phyloP scores from a whole-genome alignment of 306 rosid species.

The Boehmeria nivea region DNA sequence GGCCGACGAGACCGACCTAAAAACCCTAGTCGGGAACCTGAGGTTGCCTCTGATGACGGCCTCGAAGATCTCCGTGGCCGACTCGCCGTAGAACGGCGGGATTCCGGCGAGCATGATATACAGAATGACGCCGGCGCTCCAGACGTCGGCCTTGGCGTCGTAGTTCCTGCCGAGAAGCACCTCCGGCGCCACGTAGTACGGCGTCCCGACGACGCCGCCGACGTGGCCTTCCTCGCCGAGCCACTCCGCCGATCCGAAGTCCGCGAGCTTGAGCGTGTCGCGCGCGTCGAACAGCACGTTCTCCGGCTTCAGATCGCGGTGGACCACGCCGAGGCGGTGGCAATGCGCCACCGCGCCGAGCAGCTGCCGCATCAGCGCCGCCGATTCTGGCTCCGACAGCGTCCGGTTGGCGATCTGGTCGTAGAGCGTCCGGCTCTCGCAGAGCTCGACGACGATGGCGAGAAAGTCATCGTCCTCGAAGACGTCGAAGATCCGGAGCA shows the following conservation, averaged over 20 bases:
- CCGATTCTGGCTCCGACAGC: constrained; percentile 44
- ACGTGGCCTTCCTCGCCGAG: constrained; percentile 34
- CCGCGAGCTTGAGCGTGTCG: constrained; percentile 52
- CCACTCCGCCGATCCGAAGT: constrained; percentile 86
- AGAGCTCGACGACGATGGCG: constrained; percentile 55
- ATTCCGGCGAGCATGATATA: constrained; percentile 66
- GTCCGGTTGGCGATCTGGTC: constrained; percentile 47
- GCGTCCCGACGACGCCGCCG: constrained; percentile 73
- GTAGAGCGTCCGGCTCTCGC: constrained; percentile 48
- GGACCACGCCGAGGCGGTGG: constrained; percentile 56
- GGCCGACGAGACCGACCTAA: constrained; percentile 49
- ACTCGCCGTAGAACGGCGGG: constrained; percentile 73
- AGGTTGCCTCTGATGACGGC: constrained; percentile 62
- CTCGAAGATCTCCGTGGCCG: constrained; percentile 49
- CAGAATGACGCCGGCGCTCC: constrained; percentile 68
- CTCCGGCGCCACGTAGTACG: constrained; percentile 77
- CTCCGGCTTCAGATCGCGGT: constrained; percentile 72
- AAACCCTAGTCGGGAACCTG: constrained; percentile 59
- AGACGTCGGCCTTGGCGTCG: constrained; percentile 54
- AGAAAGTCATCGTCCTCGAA: constrained; percentile 41
- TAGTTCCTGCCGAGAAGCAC: constrained; percentile 55
- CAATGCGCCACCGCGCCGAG: constrained; percentile 56
- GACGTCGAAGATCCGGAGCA: constrained; percentile 41
- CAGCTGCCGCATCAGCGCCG: constrained; percentile 36
- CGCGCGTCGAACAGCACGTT: constrained; percentile 53